Conservation (phyloP, 2,329 filamentous ascomycete genomes). For the Elsinoe perseae region DNA sequence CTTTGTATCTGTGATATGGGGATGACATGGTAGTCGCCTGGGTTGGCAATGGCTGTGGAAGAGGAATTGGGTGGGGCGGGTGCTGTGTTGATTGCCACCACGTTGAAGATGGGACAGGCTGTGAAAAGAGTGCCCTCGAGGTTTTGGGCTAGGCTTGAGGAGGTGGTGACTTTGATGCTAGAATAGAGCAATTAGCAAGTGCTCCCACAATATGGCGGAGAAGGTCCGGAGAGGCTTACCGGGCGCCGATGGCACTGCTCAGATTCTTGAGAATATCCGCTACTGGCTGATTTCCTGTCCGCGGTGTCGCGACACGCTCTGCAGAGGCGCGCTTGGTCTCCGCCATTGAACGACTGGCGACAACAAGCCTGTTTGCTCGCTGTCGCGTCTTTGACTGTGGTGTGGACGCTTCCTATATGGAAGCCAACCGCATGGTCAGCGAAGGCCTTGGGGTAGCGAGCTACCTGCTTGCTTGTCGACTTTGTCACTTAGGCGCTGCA, state of each 20-base stretch:
- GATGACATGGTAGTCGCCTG: slow-evolving; percentile 54
- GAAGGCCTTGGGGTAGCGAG: neutral
- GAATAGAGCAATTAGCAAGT: neutral
- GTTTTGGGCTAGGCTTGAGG: slow-evolving; percentile 41
- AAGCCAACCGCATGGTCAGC: slow-evolving; percentile 9
- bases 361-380: too few species aligned
- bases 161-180: slow-evolving; percentile 53
- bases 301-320: slow-evolving; percentile 48
- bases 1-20: slow-evolving; percentile 52
- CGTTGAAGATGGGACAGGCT: slow-evolving; percentile 52
- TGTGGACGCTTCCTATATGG: neutral
- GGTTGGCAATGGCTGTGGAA: slow-evolving; percentile 34
- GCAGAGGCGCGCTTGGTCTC: slow-evolving; percentile 52
- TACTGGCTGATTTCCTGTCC: slow-evolving; percentile 41
- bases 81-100: slow-evolving; percentile 53
- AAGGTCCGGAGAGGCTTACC: slow-evolving; percentile 38
- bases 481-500: too few species aligned
- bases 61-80: slow-evolving; percentile 37
- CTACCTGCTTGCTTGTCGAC: neutral
- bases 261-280: slow-evolving; percentile 43
- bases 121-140: slow-evolving; percentile 57
- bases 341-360: slow-evolving; percentile 39
- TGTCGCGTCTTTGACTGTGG: neutral
- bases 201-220: neutral
- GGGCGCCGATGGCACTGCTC: slow-evolving; percentile 53